Evolutionary conservation across 2,329 filamentous ascomycete species (phyloP).

Genomic region (Sclerotinia spermophila): DNA sequence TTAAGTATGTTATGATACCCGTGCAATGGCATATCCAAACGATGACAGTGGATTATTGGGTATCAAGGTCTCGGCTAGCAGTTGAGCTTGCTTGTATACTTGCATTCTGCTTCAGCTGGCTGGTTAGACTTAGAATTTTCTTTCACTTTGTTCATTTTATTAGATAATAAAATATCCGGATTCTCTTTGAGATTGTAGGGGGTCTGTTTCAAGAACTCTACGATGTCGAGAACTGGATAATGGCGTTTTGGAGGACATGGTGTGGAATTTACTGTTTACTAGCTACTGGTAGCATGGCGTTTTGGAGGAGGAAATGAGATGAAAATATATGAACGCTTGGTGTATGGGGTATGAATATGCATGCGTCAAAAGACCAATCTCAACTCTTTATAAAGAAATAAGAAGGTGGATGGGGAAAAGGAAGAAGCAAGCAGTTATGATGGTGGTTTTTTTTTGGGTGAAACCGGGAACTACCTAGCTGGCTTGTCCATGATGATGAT

Average conservation of each 20-base stretch:
- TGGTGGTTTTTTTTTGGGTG: neutral
- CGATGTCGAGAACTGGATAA: conserved; percentile 30
- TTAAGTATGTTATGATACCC: conserved; percentile 32
- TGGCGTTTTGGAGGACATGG: conserved; percentile 7
- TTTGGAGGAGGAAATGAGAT: neutral
- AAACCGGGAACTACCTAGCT: neutral
- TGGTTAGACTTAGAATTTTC: conserved; percentile 6
- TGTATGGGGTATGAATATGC: neutral
- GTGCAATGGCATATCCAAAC: conserved; percentile 33
- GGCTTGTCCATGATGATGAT: neutral
- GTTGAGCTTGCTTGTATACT: neutral
- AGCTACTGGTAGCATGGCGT: conserved; percentile 4
- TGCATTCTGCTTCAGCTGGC: conserved; percentile 11
- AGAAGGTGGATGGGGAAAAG: neutral
- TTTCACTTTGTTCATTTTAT: conserved; percentile 22
- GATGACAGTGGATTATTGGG: conserved; percentile 26
- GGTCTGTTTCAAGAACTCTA: conserved; percentile 23
- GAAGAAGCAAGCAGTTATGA: neutral
- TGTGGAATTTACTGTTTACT: neutral
- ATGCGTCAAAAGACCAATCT: conserved; percentile 15
- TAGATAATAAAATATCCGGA: conserved; percentile 14
- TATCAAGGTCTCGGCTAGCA: conserved; percentile 24
- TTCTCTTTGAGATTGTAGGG: conserved; percentile 31
- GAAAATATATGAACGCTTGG: neutral
- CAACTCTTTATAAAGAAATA: conserved; percentile 10